Evolutionary conservation across 192 early-diverging fungal species (phyloP).

Genomic region (Globomyces pollinis-pini): DNA sequence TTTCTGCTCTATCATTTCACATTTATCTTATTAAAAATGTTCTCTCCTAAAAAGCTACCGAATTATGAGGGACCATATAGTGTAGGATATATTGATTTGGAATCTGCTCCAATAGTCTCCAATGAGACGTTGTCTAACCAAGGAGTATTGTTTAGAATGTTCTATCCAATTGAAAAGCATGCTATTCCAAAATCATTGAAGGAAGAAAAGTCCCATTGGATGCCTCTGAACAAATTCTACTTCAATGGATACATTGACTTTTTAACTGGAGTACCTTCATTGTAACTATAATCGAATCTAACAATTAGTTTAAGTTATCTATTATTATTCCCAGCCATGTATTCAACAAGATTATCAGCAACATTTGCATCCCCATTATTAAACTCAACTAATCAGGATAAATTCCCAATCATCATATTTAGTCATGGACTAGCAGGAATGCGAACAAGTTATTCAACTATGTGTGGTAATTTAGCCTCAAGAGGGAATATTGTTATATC

Average conservation of each 20-base stretch:
- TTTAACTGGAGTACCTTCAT: conserved; percentile 17
- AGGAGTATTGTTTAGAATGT: conserved; percentile 24
- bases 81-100: conserved; percentile 22
- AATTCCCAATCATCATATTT: conserved; percentile 24
- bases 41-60: not conserved
- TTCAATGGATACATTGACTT: conserved; percentile 17
- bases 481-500: conserved; percentile 24
- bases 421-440: conserved; percentile 38
- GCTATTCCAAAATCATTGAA: not conserved
- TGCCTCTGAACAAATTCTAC: conserved; percentile 20
- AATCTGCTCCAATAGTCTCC: conserved; percentile 13
- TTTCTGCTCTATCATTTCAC: not conserved
- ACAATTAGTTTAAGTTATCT: too few species aligned
- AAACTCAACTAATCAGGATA: not conserved
- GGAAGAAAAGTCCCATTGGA: too few species aligned
- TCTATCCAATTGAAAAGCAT: conserved; percentile 19
- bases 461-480: conserved; percentile 23
- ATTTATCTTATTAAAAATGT: not conserved
- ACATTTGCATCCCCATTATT: not conserved
- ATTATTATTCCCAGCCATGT: conserved; percentile 14
- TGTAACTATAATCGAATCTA: too few species aligned
- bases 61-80: conserved; percentile 20
- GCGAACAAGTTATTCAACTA: conserved; percentile 28
- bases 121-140: not conserved
- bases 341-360: conserved; percentile 13